Evolutionary conservation across 192 early-diverging fungal genomes (phyloP), one percentile per base, ranked within the genome.

Genomic region (Coemansia sp.): DNA sequence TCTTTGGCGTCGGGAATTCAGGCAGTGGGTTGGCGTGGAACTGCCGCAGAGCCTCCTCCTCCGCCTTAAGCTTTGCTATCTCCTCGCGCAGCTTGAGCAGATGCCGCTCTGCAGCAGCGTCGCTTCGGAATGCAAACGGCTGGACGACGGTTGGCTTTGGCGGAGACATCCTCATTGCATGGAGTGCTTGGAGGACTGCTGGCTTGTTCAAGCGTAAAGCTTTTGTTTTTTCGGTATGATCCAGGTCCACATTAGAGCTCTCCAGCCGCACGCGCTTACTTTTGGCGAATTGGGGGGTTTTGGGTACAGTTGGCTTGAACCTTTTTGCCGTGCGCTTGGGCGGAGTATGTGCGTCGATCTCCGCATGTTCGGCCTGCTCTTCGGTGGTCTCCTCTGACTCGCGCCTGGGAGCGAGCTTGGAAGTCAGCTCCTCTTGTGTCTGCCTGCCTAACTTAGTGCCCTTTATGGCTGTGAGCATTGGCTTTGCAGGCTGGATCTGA

Each of bases 121-220:
- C 89, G 42, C 88, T 89, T 32, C 86, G 88, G 63, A 91, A 76
- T 10, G 70, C 54, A 54, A 88, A 85, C n/a, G 75, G 79, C 66
- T 78, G 57, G 3, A 73, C 61, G 20, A 78, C 63, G 9, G 81
- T 83, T 14, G 63, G 63, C 56, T 70, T 76, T 32, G 60, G 74
- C 56, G 69, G 78, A 29, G 66, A 70, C 17, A 67, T 53, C 25
- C 42, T 68, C 4, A 40, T 29, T 20, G 15, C 19, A n/a, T 20
- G 13, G 48, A 45, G 55, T 43, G 36, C 54, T 14, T 55, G 40
- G 2, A 32, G 5, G 5, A 38, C 65, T 4, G 33, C 53, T 3
- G 40, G 64, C 32, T 63, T 67, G 25, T 20, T 62, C 11, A 53
- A 54, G 17, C 35, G 29, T 19, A 40, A 40, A 13, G 33, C 59